A percentile compares a stretch with the other conserved stretches of the same genome.
Evolutionary conservation across 2,329 filamentous ascomycete species (phyloP).

Genomic region (Aspergillus sojae): DNA sequence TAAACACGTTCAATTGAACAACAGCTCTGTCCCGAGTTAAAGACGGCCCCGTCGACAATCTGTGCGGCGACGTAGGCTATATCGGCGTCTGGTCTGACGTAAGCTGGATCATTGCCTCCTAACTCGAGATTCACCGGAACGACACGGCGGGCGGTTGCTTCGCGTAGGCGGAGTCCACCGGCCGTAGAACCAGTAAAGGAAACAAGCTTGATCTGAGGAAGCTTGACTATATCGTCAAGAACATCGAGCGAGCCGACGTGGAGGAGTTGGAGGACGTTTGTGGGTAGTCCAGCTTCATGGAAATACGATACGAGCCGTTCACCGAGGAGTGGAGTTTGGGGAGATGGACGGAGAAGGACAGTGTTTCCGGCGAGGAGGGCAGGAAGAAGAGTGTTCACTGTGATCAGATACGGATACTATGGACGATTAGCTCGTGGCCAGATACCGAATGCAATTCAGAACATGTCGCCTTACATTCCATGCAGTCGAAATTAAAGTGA

Average conservation of each 20-base stretch:
- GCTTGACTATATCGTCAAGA: constrained; percentile 75
- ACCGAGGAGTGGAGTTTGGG: constrained; percentile 85
- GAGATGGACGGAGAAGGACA: constrained; percentile 87
- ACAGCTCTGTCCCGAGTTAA: constrained; percentile 95
- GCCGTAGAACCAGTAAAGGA: constrained; percentile 92
- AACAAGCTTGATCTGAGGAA: constrained; percentile 73
- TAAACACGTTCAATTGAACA: constrained; percentile 89
- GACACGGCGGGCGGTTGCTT: constrained; percentile 76
- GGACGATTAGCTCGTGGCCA: neutral
- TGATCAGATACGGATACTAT: constrained; percentile 88
- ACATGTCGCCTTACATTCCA: constrained; percentile 74
- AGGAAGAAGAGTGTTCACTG: constrained; percentile 85
- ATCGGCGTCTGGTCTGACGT: constrained; percentile 80
- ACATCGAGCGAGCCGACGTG: constrained; percentile 75
- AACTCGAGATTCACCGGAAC: constrained; percentile 85
- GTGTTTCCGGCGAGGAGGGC: constrained; percentile 86
- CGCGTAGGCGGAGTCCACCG: constrained; percentile 79
- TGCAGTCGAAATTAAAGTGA: constrained; percentile 82
- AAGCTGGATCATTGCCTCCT: constrained; percentile 89
- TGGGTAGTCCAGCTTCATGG: constrained; percentile 73
- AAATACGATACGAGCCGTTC: constrained; percentile 79
- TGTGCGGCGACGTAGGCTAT: constrained; percentile 85
- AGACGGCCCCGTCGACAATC: constrained; percentile 86
- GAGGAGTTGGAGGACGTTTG: constrained; percentile 83
- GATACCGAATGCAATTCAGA: constrained; percentile 11